Evolutionary conservation across 176 grass and related monocot genomes (phyloP).

Genomic region (Cenchrus fungigraminus): DNA sequence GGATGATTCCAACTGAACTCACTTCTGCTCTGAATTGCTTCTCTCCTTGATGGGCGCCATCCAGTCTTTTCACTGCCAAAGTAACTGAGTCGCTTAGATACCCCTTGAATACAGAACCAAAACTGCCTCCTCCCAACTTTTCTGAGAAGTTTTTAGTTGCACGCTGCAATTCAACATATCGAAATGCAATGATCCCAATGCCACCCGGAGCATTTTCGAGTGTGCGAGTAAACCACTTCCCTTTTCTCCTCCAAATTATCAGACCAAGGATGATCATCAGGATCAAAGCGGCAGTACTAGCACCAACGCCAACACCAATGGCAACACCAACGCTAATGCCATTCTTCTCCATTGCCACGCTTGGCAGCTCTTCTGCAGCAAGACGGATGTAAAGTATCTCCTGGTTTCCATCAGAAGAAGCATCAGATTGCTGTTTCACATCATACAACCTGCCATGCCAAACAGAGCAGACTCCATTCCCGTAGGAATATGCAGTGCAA

Average conservation of each 20-base stretch:
- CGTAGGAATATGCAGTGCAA: constrained; percentile 12
- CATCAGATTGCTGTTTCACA: neutral
- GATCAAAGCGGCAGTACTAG: neutral
- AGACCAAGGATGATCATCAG: neutral
- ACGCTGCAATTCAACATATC: neutral
- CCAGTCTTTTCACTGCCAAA: constrained; percentile 24
- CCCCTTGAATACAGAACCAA: constrained; percentile 25
- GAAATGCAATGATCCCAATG: neutral
- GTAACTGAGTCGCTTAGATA: neutral
- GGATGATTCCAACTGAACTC: constrained; percentile 22
- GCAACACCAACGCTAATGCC: neutral
- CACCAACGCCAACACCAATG: neutral
- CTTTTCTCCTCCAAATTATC: neutral
- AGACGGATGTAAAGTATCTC: neutral
- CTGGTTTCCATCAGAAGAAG: neutral
- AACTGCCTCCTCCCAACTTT: constrained; percentile 19
- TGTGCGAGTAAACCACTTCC: neutral
- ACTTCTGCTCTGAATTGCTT: constrained; percentile 29
- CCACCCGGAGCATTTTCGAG: neutral
- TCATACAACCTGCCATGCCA: neutral
- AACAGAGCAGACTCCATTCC: neutral
- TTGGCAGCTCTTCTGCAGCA: neutral
- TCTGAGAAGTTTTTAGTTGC: constrained; percentile 18
- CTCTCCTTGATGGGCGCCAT: constrained; percentile 15
- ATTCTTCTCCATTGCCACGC: neutral